A percentile compares a stretch with the other conserved stretches of the same genome.
These are phyloP conservation scores for Diaporthe amygdali DNA, from an alignment of 2,329 filamentous ascomycete genomes.

Conservation along the genomic window DNA sequence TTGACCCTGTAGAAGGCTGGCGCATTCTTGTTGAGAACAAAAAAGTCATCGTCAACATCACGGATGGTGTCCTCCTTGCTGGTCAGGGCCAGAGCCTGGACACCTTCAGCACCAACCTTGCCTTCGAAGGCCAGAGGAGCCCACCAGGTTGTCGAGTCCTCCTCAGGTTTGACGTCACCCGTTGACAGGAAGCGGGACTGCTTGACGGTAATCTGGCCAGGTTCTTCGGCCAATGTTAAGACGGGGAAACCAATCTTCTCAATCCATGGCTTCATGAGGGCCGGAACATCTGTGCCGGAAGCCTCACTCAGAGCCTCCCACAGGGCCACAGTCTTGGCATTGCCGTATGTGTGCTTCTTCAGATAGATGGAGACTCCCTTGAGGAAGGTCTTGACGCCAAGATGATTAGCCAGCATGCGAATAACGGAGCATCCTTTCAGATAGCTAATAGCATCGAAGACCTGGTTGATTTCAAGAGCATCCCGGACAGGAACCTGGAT, in stretches of 20 bases:
- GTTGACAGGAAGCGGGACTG: slow-evolving; percentile 91
- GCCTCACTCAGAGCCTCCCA: slow-evolving; percentile 89
- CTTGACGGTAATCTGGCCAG: slow-evolving; percentile 79
- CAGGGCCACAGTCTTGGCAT: slow-evolving; percentile 89
- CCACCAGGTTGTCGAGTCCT: slow-evolving; percentile 96
- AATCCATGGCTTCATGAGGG: slow-evolving; percentile 95
- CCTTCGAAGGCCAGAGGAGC: slow-evolving; percentile 86
- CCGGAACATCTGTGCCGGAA: slow-evolving; percentile 84
- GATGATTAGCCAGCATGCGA: slow-evolving; percentile 91
- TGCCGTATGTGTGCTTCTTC: slow-evolving; percentile 83
- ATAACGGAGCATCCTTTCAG: slow-evolving; percentile 96
- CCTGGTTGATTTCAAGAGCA: slow-evolving; percentile 95
- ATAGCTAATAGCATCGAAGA: slow-evolving; percentile 97
- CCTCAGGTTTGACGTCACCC: slow-evolving; percentile 88
- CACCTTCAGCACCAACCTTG: slow-evolving; percentile 66
- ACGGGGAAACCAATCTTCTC: slow-evolving; percentile 94
- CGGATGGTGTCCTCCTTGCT: slow-evolving; percentile 78
- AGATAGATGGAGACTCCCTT: slow-evolving; percentile 90
- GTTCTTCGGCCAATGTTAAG: slow-evolving; percentile 82
- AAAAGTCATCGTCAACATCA: slow-evolving; percentile 79
- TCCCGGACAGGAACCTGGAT: slow-evolving; percentile 96
- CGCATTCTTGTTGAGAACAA: slow-evolving; percentile 91
- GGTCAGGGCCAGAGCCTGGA: slow-evolving; percentile 72
- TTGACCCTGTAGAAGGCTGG: slow-evolving; percentile 92
- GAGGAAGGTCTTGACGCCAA: slow-evolving; percentile 87